Base-by-base conservation (phyloP, 805 yeast species). In the Clavispora asparagi region DNA sequence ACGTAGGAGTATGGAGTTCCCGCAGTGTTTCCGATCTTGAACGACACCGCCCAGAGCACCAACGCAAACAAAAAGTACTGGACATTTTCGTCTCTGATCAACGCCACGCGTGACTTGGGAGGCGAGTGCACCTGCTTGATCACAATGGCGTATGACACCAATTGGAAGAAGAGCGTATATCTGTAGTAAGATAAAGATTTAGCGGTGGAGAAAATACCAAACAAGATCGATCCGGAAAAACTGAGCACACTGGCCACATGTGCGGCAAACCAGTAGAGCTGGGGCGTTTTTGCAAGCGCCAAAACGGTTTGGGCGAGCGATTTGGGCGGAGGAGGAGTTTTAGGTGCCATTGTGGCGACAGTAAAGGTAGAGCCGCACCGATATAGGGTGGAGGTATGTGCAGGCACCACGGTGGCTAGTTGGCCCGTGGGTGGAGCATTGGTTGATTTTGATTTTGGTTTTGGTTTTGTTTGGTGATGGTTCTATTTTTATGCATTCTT, bases 261-360 rank as follows among this genome's bases (percentile, higher is more conserved):
- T 14, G 86, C 84, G 26, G 81, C 44, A 53, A 77, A 84, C 91
- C 91, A 84, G 55, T 80, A 80, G 58, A 84, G 82, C 59, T 83
- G 88, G 25, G 50, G 41, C 2, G 52, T 37, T 27, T 38, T 47
- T 7, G 55, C 41, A 30, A 54, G 44, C 11, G 41, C 35, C 17
- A 37, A 10, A 25, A 49, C 19, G 13, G 44, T 35, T 23, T 33
- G 39, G 10, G 30, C 11, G 26, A 41, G 14, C 23, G 44, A 33
- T 17, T 35, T 41, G 12, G 32, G 32, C 11, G 36, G 14, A 4
- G 28, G 37, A 6, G 46, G 43, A 23, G 39, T 39, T 25, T 36
- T 41, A 7, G 48, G 45, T 9, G 48, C 29, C 48, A 45, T 45
- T 19, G 37, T 16, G 37, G 25, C 23, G 37, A 33, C 9, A 10